These are phyloP conservation scores for Axilococcus clingmanii DNA, from an alignment of 139 green algal genomes.

Conservation along the genomic window DNA sequence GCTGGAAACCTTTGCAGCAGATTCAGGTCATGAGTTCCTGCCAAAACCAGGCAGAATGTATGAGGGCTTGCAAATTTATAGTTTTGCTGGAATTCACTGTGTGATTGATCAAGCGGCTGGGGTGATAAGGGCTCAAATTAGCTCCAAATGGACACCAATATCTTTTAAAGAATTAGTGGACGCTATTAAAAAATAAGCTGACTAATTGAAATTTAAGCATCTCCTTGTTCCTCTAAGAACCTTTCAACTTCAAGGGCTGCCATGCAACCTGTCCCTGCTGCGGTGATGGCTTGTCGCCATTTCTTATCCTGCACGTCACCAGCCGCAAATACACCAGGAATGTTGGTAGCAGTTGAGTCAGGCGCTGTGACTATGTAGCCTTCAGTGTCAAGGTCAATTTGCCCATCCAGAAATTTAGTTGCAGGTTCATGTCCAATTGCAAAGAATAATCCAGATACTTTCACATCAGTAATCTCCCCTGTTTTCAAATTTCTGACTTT, in stretches of 20 bases:
- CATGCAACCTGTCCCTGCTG: constrained; percentile 89
- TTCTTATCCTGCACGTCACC: constrained; percentile 91
- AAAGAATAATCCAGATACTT: constrained; percentile 72
- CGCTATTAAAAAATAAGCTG: constrained; percentile 10
- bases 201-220: constrained; percentile 6
- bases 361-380: constrained; percentile 71
- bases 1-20: constrained; percentile 66
- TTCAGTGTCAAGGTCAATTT: constrained; percentile 77
- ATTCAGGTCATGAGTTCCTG: constrained; percentile 79
- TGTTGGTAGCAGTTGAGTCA: constrained; percentile 44
- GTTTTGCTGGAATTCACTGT: constrained; percentile 78
- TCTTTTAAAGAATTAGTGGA: constrained; percentile 35
- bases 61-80: constrained; percentile 84
- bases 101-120: constrained; percentile 62
- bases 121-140: constrained; percentile 61
- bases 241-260: constrained; percentile 87
- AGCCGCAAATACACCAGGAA: constrained; percentile 83
- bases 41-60: constrained; percentile 73
- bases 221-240: constrained; percentile 61
- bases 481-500: constrained; percentile 56
- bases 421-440: constrained; percentile 86
- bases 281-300: constrained; percentile 84
- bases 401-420: constrained; percentile 52
- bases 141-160: constrained; percentile 4
- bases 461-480: constrained; percentile 23